A percentile compares a stretch with the other conserved stretches of the same genome.
Conservation (phyloP, 306 rosid genomes). For the Trichosanthes truncata region DNA sequence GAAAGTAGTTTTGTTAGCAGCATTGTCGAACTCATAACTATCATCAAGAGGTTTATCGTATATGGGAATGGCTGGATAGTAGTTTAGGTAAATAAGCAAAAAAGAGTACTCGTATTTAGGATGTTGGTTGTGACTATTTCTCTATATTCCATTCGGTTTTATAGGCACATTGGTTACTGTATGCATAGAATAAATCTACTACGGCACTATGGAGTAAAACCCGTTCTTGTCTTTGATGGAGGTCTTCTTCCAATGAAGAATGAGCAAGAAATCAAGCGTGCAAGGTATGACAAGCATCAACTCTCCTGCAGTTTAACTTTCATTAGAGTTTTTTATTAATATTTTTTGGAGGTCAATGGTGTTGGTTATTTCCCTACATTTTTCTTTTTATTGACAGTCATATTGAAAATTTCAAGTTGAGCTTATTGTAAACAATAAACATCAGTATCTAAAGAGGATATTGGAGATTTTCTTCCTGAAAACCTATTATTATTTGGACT, state of each 20-base stretch:
- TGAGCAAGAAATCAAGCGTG: constrained; percentile 91
- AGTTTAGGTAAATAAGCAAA: not conserved
- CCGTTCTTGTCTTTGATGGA: constrained; percentile 89
- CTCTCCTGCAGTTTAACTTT: not conserved
- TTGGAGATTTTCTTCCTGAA: not conserved
- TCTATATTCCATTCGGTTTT: constrained; percentile 14
- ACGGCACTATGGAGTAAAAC: constrained; percentile 65
- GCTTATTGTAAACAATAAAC: not conserved
- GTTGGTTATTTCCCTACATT: not conserved
- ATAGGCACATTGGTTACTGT: constrained; percentile 88
- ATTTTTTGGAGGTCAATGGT: not conserved
- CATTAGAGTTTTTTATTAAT: not conserved
- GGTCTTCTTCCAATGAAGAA: constrained; percentile 88
- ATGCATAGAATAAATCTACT: constrained; percentile 84
- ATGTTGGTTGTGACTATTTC: not conserved
- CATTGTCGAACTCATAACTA: not conserved
- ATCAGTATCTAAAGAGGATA: not conserved
- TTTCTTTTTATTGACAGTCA: too few species aligned
- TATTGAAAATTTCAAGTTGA: not conserved
- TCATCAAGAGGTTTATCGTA: not conserved
- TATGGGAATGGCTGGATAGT: not conserved
- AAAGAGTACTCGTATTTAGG: not conserved
- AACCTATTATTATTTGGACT: not conserved
- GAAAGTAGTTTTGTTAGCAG: not conserved
- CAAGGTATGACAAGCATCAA: constrained; percentile 33